A percentile compares a stretch with the other conserved stretches of the same genome.
Conservation (phyloP, 1,284 basidiomycete genomes). For the Leccinum huronense region DNA sequence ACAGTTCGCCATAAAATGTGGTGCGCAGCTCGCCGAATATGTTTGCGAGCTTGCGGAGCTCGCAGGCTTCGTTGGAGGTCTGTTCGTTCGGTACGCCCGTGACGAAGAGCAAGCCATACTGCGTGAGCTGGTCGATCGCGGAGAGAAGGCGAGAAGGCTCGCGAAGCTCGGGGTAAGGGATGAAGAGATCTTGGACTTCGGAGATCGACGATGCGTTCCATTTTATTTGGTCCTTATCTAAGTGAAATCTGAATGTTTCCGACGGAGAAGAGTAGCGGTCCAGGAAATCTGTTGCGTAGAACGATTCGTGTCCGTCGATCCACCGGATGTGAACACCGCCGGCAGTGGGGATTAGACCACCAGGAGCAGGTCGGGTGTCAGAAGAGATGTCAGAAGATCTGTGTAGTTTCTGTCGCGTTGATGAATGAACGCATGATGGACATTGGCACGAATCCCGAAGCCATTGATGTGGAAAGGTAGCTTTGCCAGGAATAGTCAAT, state of each 20-base stretch:
- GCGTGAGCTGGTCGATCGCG: slow-evolving; percentile 55
- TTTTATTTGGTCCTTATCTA: slow-evolving; percentile 33
- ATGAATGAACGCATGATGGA: slow-evolving; percentile 62
- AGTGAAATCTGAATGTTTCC: slow-evolving; percentile 40
- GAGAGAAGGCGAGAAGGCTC: slow-evolving; percentile 44
- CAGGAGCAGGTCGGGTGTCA: slow-evolving; percentile 37
- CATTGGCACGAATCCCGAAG: slow-evolving; percentile 50
- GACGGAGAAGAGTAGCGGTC: slow-evolving; percentile 43
- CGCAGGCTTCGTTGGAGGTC: slow-evolving; percentile 59
- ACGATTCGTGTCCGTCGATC: slow-evolving; percentile 58
- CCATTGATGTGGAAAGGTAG: slow-evolving; percentile 51
- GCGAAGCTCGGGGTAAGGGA: slow-evolving; percentile 48
- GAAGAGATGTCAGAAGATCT: slow-evolving; percentile 62
- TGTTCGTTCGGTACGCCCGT: slow-evolving; percentile 55
- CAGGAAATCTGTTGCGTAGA: slow-evolving; percentile 51
- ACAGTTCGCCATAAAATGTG: slow-evolving; percentile 90
- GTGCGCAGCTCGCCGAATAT: slow-evolving; percentile 74
- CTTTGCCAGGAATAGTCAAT: slow-evolving; percentile 33
- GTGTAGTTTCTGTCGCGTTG: slow-evolving; percentile 77
- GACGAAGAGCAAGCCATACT: slow-evolving; percentile 58
- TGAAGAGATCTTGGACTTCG: slow-evolving; percentile 42
- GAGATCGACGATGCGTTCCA: slow-evolving; percentile 44
- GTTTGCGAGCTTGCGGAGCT: slow-evolving; percentile 62
- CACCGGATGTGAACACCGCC: slow-evolving; percentile 55
- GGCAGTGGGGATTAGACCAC: slow-evolving; percentile 39